These are phyloP conservation scores for Solanum boliviense DNA, from an alignment of 257 asterid species.

Conservation along the genomic window DNA sequence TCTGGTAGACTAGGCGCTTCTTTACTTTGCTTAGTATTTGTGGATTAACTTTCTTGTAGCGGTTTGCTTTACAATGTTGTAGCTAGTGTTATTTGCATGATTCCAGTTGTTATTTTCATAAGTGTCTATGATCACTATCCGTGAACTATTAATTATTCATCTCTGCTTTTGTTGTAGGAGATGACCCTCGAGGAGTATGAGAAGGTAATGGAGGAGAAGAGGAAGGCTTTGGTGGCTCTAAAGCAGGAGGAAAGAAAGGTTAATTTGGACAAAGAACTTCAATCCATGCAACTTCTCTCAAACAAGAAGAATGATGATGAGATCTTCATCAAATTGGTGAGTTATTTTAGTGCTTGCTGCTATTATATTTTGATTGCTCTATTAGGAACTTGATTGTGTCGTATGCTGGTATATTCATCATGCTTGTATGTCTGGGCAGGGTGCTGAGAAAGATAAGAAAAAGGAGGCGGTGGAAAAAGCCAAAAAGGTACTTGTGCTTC, in stretches of 20 bases:
- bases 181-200: constrained; percentile 75
- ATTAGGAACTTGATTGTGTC: neutral
- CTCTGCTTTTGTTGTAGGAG: constrained; percentile 19
- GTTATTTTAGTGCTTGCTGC: neutral
- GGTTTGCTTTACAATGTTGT: neutral
- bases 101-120: neutral
- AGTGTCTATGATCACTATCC: neutral
- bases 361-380: neutral
- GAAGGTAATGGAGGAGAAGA: constrained; percentile 56
- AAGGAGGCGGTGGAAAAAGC: neutral
- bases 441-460: constrained; percentile 2
- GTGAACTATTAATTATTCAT: neutral
- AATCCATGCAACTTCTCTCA: constrained; percentile 57
- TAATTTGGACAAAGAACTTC: constrained; percentile 43
- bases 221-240: constrained; percentile 37
- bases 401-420: neutral
- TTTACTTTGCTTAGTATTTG: neutral
- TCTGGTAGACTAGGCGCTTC: neutral
- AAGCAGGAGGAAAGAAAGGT: constrained; percentile 63
- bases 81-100: neutral
- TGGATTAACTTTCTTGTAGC: neutral
- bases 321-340: constrained; percentile 52
- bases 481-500: neutral
- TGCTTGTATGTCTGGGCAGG: neutral
- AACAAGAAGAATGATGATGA: constrained; percentile 62